Evolutionary conservation across 192 early-diverging fungal species (phyloP).

Genomic region (Rhizophlyctis rosea): DNA sequence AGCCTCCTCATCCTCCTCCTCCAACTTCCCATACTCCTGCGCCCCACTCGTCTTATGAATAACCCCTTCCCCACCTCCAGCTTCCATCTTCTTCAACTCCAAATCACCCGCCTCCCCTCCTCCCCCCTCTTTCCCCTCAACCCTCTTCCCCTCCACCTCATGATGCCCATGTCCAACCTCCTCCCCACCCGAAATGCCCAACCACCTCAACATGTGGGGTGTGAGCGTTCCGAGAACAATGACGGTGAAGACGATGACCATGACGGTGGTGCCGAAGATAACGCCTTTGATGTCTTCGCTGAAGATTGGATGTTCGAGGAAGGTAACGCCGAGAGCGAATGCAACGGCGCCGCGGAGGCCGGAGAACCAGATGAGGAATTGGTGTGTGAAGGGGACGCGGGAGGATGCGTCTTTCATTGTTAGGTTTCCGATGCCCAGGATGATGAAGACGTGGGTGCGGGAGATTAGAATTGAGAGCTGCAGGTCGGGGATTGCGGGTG

Average conservation of each 20-base stretch:
- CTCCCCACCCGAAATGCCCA: constrained; percentile 28
- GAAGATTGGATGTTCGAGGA: constrained; percentile 55
- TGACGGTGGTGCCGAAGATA: constrained; percentile 61
- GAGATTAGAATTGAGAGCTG: constrained; percentile 52
- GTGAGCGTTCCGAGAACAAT: constrained; percentile 55
- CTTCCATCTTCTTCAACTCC: neutral
- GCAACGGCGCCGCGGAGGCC: constrained; percentile 62
- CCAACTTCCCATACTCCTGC: constrained; percentile 24
- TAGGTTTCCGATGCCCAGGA: constrained; percentile 42
- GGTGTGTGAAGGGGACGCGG: constrained; percentile 47
- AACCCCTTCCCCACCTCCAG: neutral
- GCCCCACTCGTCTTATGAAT: neutral
- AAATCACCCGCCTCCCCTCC: constrained; percentile 4
- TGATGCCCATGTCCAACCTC: neutral
- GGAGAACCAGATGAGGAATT: constrained; percentile 58
- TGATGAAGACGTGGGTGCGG: constrained; percentile 55
- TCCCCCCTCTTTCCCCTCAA: constrained; percentile 6
- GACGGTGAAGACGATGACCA: constrained; percentile 57
- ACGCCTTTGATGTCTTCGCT: constrained; percentile 43
- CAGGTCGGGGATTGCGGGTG: neutral
- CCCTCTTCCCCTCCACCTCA: constrained; percentile 5
- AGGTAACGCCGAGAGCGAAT: constrained; percentile 56
- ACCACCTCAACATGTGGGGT: constrained; percentile 54
- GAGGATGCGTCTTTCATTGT: constrained; percentile 24
- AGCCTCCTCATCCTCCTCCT: constrained; percentile 33